Base-by-base conservation (phyloP, 2,329 filamentous ascomycete genomes). In the Fusarium udum region DNA sequence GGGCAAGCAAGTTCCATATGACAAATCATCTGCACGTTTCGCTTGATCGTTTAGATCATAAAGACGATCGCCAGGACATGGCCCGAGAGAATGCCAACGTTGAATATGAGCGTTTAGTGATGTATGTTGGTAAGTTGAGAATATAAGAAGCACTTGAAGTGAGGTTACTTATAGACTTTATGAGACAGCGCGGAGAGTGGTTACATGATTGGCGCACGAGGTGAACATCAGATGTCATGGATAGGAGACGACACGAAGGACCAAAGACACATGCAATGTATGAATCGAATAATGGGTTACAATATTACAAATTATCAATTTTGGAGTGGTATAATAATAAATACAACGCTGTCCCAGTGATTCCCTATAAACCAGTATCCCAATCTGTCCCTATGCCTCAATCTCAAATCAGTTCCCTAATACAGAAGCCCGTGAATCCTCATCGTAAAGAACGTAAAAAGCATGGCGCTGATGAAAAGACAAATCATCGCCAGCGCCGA, bases 311-410 rank as follows among this genome's bases (percentile, higher is more conserved):
- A 49, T 56, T 24, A 28, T 37, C 8, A 68, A 55, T 36, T 68
- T 42, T n/a, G 22, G 42, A 53, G 65, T 64, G 67, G 65, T 69
- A 69, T 64, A 53, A 28, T 68, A 5, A 28, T 40, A 40, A 69
- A 69, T 43, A n/a, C 52, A 48, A 40, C 65, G 67, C 67, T 69
- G 3, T 12, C 16, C 45, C 24, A 45, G 18, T n/a, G n/a, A n/a
- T n/a, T n/a, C n/a, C n/a, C n/a, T n/a, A 3, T 24, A 7, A 24
- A 12, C 0, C 6, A 24, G 31, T 32, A 16, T 32, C 4, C 57
- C 39, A 37, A 37, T 28, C 15, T 55, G 28, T 24, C 2, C 13
- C 22, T 16, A 6, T n/a, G 12, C 22, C 22, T 31, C n/a, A 7
- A 1, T 31, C 6, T 3, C 7, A n/a, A 16, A 26, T 45, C 15